Percentiles rank a stretch among this genome's conserved stretches.
Conservation (phyloP, 2,329 filamentous ascomycete genomes). For the Colletotrichum horii region DNA sequence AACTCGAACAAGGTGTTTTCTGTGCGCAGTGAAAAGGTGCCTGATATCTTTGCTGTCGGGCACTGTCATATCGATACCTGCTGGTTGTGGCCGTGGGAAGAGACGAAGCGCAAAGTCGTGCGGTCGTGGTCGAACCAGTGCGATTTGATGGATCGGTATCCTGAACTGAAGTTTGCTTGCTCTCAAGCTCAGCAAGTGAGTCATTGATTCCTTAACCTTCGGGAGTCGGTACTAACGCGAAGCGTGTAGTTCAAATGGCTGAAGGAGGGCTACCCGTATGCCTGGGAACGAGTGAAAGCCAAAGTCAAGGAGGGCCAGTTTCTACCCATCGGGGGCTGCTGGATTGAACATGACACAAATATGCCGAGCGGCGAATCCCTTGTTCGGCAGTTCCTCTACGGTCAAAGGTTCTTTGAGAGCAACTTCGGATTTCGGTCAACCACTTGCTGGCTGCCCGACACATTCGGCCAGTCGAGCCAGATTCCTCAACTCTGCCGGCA, state of each 20-base stretch:
- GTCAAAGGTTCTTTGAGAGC: conserved; percentile 71
- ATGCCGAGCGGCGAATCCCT: conserved; percentile 71
- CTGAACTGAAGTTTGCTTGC: conserved; percentile 68
- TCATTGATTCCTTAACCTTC: conserved; percentile 24
- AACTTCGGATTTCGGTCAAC: conserved; percentile 67
- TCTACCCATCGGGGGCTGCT: conserved; percentile 71
- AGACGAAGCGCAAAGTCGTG: conserved; percentile 73
- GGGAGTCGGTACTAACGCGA: neutral
- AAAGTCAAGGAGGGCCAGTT: conserved; percentile 72
- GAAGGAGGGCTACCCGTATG: conserved; percentile 66
- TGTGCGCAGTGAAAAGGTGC: conserved; percentile 46
- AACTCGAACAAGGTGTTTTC: conserved; percentile 66
- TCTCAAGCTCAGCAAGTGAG: conserved; percentile 62
- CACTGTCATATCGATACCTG: conserved; percentile 75
- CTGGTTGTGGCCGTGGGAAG: conserved; percentile 74
- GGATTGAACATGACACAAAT: conserved; percentile 76
- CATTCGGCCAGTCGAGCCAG: conserved; percentile 72
- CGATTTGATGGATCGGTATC: conserved; percentile 70
- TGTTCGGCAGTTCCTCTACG: conserved; percentile 70
- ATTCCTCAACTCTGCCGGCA: conserved; percentile 70
- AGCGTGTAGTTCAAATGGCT: conserved; percentile 61
- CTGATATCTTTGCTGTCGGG: conserved; percentile 66
- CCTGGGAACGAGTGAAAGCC: conserved; percentile 69
- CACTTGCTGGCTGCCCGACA: conserved; percentile 74
- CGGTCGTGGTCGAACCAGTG: conserved; percentile 75